Conservation (phyloP, 441 rosid genomes). For the Arabidopsis lyrata region DNA sequence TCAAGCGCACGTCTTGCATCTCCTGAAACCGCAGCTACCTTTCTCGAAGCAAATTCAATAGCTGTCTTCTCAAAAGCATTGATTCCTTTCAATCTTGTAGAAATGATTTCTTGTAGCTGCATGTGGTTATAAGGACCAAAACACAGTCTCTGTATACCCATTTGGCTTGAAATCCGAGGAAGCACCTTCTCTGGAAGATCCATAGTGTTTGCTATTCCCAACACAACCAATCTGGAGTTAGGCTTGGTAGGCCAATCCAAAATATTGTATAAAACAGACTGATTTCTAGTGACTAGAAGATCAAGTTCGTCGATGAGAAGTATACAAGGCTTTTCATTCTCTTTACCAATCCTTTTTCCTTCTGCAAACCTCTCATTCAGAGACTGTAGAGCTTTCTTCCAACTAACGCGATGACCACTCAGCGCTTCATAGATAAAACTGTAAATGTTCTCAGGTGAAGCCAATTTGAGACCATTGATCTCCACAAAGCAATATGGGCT, state of each 20-base stretch:
- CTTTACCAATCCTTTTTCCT: constrained; percentile 66
- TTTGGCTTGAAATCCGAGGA: constrained; percentile 96
- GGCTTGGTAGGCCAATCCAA: constrained; percentile 98
- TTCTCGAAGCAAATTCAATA: constrained; percentile 96
- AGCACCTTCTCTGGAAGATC: constrained; percentile 98
- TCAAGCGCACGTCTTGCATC: constrained; percentile 98
- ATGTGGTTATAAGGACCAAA: constrained; percentile 92
- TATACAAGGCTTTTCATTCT: constrained; percentile 79
- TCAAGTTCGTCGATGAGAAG: constrained; percentile 97
- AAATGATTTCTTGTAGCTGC: constrained; percentile 95
- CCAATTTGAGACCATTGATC: constrained; percentile 92
- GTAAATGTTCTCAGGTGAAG: constrained; percentile 93
- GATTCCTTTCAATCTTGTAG: constrained; percentile 78
- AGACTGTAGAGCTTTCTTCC: constrained; percentile 92
- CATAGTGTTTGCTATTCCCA: constrained; percentile 99
- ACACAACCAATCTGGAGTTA: constrained; percentile 81
- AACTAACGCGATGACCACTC: constrained; percentile 86
- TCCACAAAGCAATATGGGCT: constrained; percentile 89
- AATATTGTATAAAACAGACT: constrained; percentile 90
- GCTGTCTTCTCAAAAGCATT: constrained; percentile 94
- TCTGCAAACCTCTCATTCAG: constrained; percentile 84
- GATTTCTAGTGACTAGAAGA: constrained; percentile 94
- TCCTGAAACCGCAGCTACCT: constrained; percentile 99
- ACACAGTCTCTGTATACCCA: constrained; percentile 97
- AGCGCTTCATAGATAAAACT: constrained; percentile 89